Conservation (phyloP, 1,284 basidiomycete genomes). For the Macrocystidia cucumis region DNA sequence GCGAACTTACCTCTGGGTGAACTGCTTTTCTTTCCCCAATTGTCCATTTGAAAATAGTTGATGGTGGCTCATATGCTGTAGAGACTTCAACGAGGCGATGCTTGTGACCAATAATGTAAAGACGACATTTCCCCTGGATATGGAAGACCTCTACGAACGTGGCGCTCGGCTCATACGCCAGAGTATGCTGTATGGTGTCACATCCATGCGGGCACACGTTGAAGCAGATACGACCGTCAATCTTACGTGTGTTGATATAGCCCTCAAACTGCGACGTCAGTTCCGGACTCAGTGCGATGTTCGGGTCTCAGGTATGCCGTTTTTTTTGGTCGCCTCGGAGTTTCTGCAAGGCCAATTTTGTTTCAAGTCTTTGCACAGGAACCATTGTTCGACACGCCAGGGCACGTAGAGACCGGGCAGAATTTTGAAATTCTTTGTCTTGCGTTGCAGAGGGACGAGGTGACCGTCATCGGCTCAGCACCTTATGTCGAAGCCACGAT, state of each 20-base stretch:
- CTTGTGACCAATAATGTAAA: conserved; percentile 43
- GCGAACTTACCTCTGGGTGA: conserved; percentile 42
- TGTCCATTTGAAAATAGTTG: neutral
- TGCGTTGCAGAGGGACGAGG: conserved; percentile 26
- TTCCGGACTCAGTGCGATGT: conserved; percentile 41
- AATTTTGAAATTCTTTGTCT: conserved; percentile 37
- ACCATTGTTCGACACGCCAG: conserved; percentile 34
- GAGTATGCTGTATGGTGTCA: conserved; percentile 52
- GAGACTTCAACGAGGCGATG: conserved; percentile 51
- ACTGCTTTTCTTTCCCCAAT: conserved; percentile 9
- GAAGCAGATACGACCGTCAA: conserved; percentile 51
- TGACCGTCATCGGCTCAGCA: conserved; percentile 52
- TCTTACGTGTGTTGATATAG: conserved; percentile 41
- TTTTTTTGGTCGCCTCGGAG: conserved; percentile 1
- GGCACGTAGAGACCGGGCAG: conserved; percentile 25
- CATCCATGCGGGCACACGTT: conserved; percentile 58
- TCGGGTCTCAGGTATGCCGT: conserved; percentile 42
- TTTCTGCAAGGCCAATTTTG: too few species aligned
- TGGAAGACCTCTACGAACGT: conserved; percentile 39
- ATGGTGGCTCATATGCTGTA: conserved; percentile 16
- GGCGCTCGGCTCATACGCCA: conserved; percentile 45
- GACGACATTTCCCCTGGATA: conserved; percentile 30
- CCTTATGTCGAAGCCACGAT: conserved; percentile 51
- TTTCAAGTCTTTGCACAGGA: conserved; percentile 55
- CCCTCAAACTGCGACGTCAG: conserved; percentile 36